Percentiles rank a stretch among this genome's conserved stretches.
Conservation (phyloP, 106 monocot genomes). For the Platanthera zijinensis region DNA sequence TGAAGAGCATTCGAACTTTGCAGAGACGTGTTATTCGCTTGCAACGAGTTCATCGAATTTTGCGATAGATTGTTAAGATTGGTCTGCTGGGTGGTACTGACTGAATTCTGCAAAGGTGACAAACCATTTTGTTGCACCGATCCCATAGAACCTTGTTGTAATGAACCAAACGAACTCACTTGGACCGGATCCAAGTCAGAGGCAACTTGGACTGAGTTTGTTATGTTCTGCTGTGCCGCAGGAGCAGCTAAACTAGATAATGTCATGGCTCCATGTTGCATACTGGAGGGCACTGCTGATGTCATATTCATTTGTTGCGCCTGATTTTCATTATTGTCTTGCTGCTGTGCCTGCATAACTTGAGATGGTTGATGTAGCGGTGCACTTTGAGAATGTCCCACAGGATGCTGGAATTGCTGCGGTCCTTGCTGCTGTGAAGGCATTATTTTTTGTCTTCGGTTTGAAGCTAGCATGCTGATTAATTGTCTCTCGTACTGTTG, state of each 20-base stretch:
- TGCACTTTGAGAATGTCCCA: slow-evolving; percentile 24
- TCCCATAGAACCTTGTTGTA: slow-evolving; percentile 40
- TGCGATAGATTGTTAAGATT: slow-evolving; percentile 35
- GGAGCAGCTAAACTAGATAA: slow-evolving; percentile 29
- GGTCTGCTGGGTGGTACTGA: slow-evolving; percentile 35
- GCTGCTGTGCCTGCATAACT: slow-evolving; percentile 47
- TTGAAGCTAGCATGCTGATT: slow-evolving; percentile 28
- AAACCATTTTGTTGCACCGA: slow-evolving; percentile 43
- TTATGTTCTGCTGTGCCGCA: slow-evolving; percentile 35
- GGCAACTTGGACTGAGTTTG: slow-evolving; percentile 27
- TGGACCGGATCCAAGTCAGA: slow-evolving; percentile 36
- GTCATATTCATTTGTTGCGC: slow-evolving; percentile 41
- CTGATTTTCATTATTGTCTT: slow-evolving; percentile 54
- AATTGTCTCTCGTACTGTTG: slow-evolving; percentile 53
- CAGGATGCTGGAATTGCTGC: slow-evolving; percentile 49
- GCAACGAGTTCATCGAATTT: slow-evolving; percentile 30
- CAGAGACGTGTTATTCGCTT: slow-evolving; percentile 27
- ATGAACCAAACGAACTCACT: slow-evolving; percentile 36
- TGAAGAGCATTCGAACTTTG: slow-evolving; percentile 46
- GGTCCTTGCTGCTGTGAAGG: slow-evolving; percentile 34
- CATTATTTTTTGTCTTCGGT: slow-evolving; percentile 19
- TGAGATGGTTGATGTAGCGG: slow-evolving; percentile 47
- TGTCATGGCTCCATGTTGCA: slow-evolving; percentile 47
- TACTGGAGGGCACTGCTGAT: slow-evolving; percentile 18
- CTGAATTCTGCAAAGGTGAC: slow-evolving; percentile 38